These are phyloP conservation scores for Henningerozyma blattae DNA, from an alignment of 805 yeast species.

Conservation along the genomic window DNA sequence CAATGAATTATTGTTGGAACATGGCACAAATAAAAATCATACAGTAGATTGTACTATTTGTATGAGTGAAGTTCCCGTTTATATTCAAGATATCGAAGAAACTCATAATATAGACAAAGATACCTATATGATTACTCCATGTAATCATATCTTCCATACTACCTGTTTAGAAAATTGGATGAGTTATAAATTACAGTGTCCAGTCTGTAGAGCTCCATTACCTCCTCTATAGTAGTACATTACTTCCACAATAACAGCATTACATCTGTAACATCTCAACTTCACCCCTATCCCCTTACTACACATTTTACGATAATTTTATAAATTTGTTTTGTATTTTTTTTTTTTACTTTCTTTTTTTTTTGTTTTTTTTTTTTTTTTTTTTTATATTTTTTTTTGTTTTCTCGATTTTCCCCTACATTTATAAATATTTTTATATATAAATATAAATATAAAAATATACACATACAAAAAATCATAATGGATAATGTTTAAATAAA, in stretches of 20 bases:
- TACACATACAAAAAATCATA: too few species aligned
- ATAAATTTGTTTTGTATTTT: too few species aligned
- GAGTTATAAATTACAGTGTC: constrained; percentile 86
- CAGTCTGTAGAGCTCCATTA: constrained; percentile 74
- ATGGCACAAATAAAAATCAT: constrained; percentile 24
- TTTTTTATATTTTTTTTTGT: too few species aligned
- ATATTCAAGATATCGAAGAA: constrained; percentile 20
- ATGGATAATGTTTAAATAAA: constrained; percentile 37
- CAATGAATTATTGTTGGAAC: constrained; percentile 19
- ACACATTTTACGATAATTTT: too few species aligned
- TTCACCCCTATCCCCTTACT: too few species aligned
- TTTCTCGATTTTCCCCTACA: too few species aligned
- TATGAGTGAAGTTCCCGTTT: constrained; percentile 52
- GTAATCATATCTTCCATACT: constrained; percentile 81
- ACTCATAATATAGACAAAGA: constrained; percentile 30
- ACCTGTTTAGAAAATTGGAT: constrained; percentile 89
- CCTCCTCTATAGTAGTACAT: constrained; percentile 60
- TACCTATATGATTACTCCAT: constrained; percentile 77
- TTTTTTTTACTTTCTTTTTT: too few species aligned
- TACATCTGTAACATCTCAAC: too few species aligned
- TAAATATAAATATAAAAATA: too few species aligned
- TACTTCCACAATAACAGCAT: too few species aligned
- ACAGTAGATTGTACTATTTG: constrained; percentile 79
- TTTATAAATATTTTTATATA: too few species aligned
- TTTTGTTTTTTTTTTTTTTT: too few species aligned